Evolutionary conservation across 2,329 filamentous ascomycete genomes (phyloP).

Genomic region (Exophiala aquamarina): DNA sequence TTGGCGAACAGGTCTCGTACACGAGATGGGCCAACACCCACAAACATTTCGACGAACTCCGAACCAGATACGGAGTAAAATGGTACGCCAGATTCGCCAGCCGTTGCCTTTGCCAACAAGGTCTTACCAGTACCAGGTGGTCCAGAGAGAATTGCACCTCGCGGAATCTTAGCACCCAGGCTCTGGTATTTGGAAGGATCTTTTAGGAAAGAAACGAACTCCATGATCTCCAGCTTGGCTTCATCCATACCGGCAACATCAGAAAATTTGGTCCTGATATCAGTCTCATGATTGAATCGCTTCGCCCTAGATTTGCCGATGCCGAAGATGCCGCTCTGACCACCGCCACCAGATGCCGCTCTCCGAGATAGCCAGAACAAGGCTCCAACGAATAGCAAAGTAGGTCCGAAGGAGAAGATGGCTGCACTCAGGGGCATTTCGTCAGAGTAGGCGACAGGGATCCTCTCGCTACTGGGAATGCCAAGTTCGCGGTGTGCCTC

Average conservation of each 20-base stretch:
- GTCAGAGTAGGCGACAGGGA: slow-evolving; percentile 83
- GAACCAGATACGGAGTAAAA: slow-evolving; percentile 99
- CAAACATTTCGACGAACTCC: slow-evolving; percentile 99
- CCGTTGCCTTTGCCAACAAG: slow-evolving; percentile 92
- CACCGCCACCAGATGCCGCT: slow-evolving; percentile 66
- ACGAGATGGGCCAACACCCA: slow-evolving; percentile 93
- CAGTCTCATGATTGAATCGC: slow-evolving; percentile 95
- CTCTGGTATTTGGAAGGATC: slow-evolving; percentile 89
- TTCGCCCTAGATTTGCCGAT: slow-evolving; percentile 96
- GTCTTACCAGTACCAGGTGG: slow-evolving; percentile 99
- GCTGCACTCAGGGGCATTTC: slow-evolving; percentile 73
- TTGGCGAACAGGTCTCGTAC: slow-evolving; percentile 93
- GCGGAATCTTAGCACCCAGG: slow-evolving; percentile 94
- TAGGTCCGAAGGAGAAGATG: slow-evolving; percentile 80
- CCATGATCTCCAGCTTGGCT: slow-evolving; percentile 97
- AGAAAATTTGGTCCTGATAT: slow-evolving; percentile 93
- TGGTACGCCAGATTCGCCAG: slow-evolving; percentile 92
- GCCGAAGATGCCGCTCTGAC: slow-evolving; percentile 80
- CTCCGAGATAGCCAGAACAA: slow-evolving; percentile 77
- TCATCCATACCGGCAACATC: slow-evolving; percentile 98
- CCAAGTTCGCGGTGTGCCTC: slow-evolving; percentile 82
- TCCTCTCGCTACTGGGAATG: slow-evolving; percentile 83
- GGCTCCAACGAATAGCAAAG: slow-evolving; percentile 78
- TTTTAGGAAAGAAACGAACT: slow-evolving; percentile 96
- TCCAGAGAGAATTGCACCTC: slow-evolving; percentile 94